Conservation (phyloP, 2,329 filamentous ascomycete genomes). For the Venturia oleaginea region DNA sequence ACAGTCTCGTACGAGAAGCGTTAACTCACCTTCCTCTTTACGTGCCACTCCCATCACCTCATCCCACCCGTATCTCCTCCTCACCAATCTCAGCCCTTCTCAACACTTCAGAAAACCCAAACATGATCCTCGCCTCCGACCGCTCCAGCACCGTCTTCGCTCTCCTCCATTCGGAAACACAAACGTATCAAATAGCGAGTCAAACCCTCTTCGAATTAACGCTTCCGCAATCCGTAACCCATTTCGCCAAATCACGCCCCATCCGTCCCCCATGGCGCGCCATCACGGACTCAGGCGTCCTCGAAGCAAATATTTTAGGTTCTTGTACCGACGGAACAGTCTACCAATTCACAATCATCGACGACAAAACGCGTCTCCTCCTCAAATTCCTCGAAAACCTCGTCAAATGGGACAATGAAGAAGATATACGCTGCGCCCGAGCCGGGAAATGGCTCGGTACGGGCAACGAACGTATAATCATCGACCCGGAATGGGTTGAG, state of each 20-base stretch:
- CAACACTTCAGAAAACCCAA: conserved; percentile 11
- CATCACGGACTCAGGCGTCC: conserved; percentile 28
- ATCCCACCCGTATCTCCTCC: conserved; percentile 1
- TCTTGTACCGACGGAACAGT: conserved; percentile 44
- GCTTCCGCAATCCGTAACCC: conserved; percentile 33
- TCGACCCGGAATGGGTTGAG: conserved; percentile 15
- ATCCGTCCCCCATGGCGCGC: conserved; percentile 29
- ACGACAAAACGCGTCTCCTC: conserved; percentile 53
- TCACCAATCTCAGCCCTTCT: neutral
- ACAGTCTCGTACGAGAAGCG: conserved; percentile 6
- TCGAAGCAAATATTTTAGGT: conserved; percentile 40
- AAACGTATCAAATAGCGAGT: conserved; percentile 21
- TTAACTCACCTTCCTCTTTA: neutral
- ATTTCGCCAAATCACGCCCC: conserved; percentile 41
- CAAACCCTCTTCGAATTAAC: conserved; percentile 33
- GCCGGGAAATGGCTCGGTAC: neutral
- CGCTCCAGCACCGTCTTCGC: conserved; percentile 25
- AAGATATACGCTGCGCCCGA: conserved; percentile 16
- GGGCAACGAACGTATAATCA: neutral
- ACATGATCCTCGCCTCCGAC: conserved; percentile 26
- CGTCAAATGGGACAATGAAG: conserved; percentile 17
- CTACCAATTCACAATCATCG: conserved; percentile 54
- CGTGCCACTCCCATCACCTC: neutral
- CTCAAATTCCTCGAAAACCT: conserved; percentile 67
- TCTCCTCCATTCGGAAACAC: conserved; percentile 21